Conservation (phyloP, 129 eudicot genomes). For the Arctium lappa region DNA sequence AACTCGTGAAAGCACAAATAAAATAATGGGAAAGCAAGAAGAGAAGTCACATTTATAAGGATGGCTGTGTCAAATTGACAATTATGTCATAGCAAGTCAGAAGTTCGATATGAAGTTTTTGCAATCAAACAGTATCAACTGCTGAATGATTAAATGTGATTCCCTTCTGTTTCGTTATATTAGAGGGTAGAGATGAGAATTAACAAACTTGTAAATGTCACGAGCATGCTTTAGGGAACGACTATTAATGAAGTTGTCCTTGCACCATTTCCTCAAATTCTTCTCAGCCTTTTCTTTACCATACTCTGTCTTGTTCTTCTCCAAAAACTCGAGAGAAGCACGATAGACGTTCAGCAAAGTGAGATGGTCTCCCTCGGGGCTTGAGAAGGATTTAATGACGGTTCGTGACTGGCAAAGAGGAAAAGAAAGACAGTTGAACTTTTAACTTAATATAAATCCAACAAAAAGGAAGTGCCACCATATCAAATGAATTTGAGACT, state of each 20-base stretch:
- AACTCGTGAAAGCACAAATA: neutral
- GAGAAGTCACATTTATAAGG: neutral
- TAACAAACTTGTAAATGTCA: conserved; percentile 68
- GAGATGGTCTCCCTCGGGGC: conserved; percentile 91
- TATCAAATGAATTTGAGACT: too few relatives aligned
- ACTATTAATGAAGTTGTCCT: conserved; percentile 72
- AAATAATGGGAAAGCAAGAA: neutral
- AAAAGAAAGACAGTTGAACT: neutral
- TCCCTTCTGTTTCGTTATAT: neutral
- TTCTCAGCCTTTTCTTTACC: conserved; percentile 65
- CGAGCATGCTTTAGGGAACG: conserved; percentile 92
- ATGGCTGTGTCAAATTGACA: neutral
- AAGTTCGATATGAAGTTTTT: too few relatives aligned
- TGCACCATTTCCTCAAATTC: conserved; percentile 82
- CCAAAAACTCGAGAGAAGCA: conserved; percentile 62
- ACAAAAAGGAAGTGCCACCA: neutral
- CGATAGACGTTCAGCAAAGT: conserved; percentile 74
- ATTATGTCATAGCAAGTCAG: neutral
- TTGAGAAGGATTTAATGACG: conserved; percentile 60
- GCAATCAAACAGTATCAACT: neutral
- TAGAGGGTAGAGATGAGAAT: conserved; percentile 8
- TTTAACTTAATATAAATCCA: neutral
- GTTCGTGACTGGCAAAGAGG: conserved; percentile 38
- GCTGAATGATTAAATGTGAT: neutral
- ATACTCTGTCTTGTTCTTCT: conserved; percentile 49